Percentiles rank a stretch among this genome's conserved stretches.
Evolutionary conservation across 805 yeast species (phyloP).

Genomic region (Pichia californica): DNA sequence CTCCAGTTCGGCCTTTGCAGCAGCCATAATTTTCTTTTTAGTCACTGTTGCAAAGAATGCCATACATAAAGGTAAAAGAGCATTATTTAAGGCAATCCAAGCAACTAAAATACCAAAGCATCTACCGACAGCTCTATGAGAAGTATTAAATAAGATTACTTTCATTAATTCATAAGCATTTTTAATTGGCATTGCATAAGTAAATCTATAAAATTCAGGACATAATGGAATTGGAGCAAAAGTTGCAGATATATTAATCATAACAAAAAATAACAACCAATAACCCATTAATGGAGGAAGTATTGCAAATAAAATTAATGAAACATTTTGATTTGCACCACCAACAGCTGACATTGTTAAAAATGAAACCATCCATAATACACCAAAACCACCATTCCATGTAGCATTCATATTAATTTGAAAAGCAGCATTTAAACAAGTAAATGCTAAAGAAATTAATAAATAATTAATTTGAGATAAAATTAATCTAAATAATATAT

Average conservation of each 20-base stretch:
- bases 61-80: slow-evolving; percentile 38
- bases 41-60: slow-evolving; percentile 15
- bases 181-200: slow-evolving; percentile 65
- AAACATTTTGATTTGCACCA: slow-evolving; percentile 62
- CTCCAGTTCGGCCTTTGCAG: not conserved
- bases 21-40: slow-evolving; percentile 12
- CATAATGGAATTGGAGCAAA: slow-evolving; percentile 58
- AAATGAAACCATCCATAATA: slow-evolving; percentile 65
- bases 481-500: slow-evolving; percentile 45
- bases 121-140: slow-evolving; percentile 39
- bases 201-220: slow-evolving; percentile 53
- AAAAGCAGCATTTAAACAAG: slow-evolving; percentile 59
- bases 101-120: slow-evolving; percentile 19
- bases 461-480: slow-evolving; percentile 49
- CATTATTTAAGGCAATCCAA: slow-evolving; percentile 17
- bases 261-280: slow-evolving; percentile 68
- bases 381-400: slow-evolving; percentile 62
- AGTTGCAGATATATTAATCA: slow-evolving; percentile 61
- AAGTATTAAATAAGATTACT: slow-evolving; percentile 50
- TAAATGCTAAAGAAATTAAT: slow-evolving; percentile 50
- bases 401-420: slow-evolving; percentile 53
- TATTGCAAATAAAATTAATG: slow-evolving; percentile 41
- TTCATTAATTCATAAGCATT: slow-evolving; percentile 57
- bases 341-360: slow-evolving; percentile 74
- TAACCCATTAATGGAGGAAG: slow-evolving; percentile 64